Base-by-base conservation (phyloP, 345 rosid genomes). In the Salix udensis region DNA sequence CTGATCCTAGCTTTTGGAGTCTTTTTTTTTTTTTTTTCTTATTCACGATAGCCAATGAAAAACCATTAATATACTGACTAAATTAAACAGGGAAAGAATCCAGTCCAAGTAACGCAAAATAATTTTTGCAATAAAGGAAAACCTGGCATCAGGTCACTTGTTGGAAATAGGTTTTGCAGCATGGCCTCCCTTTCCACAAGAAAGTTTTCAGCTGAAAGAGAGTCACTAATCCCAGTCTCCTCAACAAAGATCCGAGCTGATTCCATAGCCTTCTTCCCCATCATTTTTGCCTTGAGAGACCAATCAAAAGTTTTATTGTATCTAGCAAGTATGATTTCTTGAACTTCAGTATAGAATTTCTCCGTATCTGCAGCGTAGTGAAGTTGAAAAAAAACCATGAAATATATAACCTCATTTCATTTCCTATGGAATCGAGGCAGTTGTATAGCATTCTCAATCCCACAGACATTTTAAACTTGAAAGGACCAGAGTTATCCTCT, bases 281-380 rank as follows among this genome's bases (percentile, higher is more conserved):
- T 93, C 98, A 95, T 90, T 84, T 89, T 95, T 44, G 96, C 92
- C 85, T 95, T 95, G 58, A 95, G 93, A 78, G 90, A 87, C 97
- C 97, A 93, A 69, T 95, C 96, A 84, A 95, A 95, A 60, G 89
- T 87, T 79, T 93, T 95, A 67, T 90, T 90, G 82, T 86, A 95
- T 82, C 96, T 88, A 71, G 93, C 88, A 60, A 95, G 97, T 77
- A 93, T 91, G 67, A 73, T 82, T 73, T 93, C 97, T 83, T 90
- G 97, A 9, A 95, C 98, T 85, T 93, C 88, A 42, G 98, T 88
- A 76, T 95, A 95, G 81, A 91, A 95, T 80, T 86, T 93, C 84
- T 95, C 98, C 0, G 98, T 95, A 80, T 95, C 98, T 95, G 88
- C 86, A 76, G 77, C 21, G 50, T 1, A 9, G 30, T 21, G 62